Percentiles rank a stretch among this genome's conserved stretches.
These are phyloP conservation scores for Salix brachista DNA, from an alignment of 345 rosid species.

Conservation along the genomic window DNA sequence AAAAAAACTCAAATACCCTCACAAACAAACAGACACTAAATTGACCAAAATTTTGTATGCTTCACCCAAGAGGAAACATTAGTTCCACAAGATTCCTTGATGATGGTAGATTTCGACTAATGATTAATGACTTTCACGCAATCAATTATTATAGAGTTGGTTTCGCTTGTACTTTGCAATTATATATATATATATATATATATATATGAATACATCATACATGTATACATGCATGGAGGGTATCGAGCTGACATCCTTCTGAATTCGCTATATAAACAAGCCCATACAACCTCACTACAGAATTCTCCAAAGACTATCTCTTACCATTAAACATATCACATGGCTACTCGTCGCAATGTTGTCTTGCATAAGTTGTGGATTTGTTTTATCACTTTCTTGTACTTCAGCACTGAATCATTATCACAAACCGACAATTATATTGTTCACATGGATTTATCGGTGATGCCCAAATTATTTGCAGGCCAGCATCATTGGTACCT, in stretches of 20 bases:
- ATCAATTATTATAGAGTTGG: neutral
- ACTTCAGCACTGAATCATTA: neutral
- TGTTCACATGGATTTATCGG: slow-evolving; percentile 24
- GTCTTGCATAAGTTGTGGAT: neutral
- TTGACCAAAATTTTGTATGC: no score
- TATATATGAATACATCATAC: no score
- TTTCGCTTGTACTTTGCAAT: neutral
- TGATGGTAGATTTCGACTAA: neutral
- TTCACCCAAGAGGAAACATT: no score
- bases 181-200: no score
- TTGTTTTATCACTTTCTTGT: neutral
- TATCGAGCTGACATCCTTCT: slow-evolving; percentile 1
- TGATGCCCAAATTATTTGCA: slow-evolving; percentile 22
- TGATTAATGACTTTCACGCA: neutral
- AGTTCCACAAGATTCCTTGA: no score
- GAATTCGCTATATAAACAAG: neutral
- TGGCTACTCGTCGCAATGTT: slow-evolving; percentile 7
- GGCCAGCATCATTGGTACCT: slow-evolving; percentile 19
- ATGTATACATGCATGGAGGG: neutral
- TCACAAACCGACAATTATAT: slow-evolving; percentile 19
- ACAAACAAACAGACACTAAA: no score
- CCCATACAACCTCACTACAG: neutral
- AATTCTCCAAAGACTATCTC: neutral
- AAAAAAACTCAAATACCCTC: no score
- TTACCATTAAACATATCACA: neutral